A percentile compares a stretch with the other conserved stretches of the same genome.
phyloP scores from a whole-genome alignment of 2,329 filamentous ascomycete genomes.

The Rachicladosporium sp. region DNA sequence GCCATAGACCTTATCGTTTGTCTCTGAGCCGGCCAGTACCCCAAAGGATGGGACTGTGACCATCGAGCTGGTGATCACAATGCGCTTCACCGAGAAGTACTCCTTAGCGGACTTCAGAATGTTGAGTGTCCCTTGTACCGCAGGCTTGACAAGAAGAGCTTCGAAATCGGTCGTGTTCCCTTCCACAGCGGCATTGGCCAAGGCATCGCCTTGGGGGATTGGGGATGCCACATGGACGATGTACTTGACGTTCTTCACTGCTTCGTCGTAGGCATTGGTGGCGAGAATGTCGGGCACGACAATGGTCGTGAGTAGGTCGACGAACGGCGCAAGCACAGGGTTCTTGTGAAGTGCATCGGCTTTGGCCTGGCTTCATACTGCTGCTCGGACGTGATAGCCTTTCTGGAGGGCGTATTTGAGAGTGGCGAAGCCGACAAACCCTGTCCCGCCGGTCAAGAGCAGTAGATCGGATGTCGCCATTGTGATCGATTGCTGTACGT shows the following conservation, averaged over 20 bases:
- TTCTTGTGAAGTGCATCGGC: slow-evolving; percentile 9
- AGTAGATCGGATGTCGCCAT: slow-evolving; percentile 1
- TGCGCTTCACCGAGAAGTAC: slow-evolving; percentile 21
- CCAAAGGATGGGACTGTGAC: slow-evolving; percentile 1
- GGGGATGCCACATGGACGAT: slow-evolving; percentile 24
- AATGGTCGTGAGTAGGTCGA: slow-evolving; percentile 8
- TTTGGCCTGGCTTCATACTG: slow-evolving; percentile 14
- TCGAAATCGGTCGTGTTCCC: slow-evolving; percentile 1
- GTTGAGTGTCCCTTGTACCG: slow-evolving; percentile 24
- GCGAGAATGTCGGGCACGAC: slow-evolving; percentile 28
- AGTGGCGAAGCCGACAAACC: slow-evolving; percentile 16
- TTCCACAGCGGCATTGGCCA: not conserved
- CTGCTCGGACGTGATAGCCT: slow-evolving; percentile 17
- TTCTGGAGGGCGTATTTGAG: slow-evolving; percentile 14
- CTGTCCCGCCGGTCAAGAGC: slow-evolving; percentile 12
- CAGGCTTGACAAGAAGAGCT: slow-evolving; percentile 1
- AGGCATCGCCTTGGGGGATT: not conserved
- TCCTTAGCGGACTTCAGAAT: slow-evolving; percentile 28
- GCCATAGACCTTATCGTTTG: not conserved
- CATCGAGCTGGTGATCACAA: slow-evolving; percentile 27
- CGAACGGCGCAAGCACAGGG: slow-evolving; percentile 1
- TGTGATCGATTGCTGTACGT: no score
- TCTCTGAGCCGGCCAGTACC: not conserved
- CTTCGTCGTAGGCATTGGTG: slow-evolving; percentile 29
- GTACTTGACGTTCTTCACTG: slow-evolving; percentile 27